Base-by-base conservation (phyloP, 192 early-diverging fungal genomes). In the Geranomyces variabilis region DNA sequence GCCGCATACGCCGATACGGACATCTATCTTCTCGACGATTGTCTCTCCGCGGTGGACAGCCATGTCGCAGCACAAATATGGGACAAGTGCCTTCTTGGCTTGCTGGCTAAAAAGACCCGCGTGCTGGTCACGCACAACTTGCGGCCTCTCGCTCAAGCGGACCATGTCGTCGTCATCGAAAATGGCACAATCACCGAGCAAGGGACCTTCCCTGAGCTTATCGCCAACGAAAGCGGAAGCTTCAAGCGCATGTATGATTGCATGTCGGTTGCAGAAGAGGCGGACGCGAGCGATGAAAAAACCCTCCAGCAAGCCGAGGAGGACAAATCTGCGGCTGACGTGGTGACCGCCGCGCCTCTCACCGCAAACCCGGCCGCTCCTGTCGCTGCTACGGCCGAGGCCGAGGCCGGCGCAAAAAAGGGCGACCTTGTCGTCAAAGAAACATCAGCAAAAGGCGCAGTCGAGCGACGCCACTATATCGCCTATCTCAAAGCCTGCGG, bases 61-160 rank as follows among this genome's bases (percentile, higher is more conserved):
- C 61, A 75, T 31, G 73, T 80, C 7, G 75, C 65, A n/a, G 31
- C 31, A 14, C 63, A 77, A 9, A 69, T 82, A 31, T 81, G 81
- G 51, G 33, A 96, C 58, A 75, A 93, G 33, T 93, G 90, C 65
- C 92, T 95, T 0, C 80, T 98, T 57, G 94, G 95, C 21, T 69
- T 96, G 56, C 83, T 86, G 31, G 34, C 67, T 33, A 77, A 86
- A 7, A 81, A 94, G 79, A 91, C 94, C 1, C 83, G 91, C 12
- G 59, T 84, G 13, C 66, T 97, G 56, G 88, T 91, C 10, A 94
- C 94, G 0, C 91, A 95, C 73, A 75, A 82, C 41, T 78, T 93
- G 2, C 83, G 89, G 44, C 72, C 89, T 33, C 67, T 95, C 49
- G 89, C 88, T 1, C 75, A 82, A n/a, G 87, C 87, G n/a, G 88